A percentile compares a stretch with the other conserved stretches of the same genome.
Conservation (phyloP, 2,329 filamentous ascomycete genomes). For the Balansia obtecta region DNA sequence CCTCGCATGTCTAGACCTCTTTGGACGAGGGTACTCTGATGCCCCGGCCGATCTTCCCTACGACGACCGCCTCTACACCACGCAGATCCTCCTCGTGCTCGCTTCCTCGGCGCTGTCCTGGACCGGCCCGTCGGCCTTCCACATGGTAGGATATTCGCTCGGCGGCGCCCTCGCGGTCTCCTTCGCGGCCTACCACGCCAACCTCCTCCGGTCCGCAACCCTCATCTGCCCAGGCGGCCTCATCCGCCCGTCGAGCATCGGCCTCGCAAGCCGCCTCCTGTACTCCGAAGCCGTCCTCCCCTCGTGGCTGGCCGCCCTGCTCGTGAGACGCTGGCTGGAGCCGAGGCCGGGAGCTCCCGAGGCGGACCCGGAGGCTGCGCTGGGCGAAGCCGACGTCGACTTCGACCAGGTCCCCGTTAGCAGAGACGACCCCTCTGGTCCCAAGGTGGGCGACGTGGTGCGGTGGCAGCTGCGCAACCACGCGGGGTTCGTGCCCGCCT, state of each 20-base stretch:
- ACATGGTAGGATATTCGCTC: conserved; percentile 67
- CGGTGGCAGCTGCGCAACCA: conserved; percentile 58
- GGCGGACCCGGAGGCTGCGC: conserved; percentile 7
- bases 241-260: conserved; percentile 49
- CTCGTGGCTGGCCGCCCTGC: conserved; percentile 37
- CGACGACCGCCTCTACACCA: conserved; percentile 57
- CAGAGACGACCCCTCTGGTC: conserved; percentile 28
- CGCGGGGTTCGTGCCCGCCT: conserved; percentile 54
- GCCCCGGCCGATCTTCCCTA: conserved; percentile 56
- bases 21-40: conserved; percentile 56
- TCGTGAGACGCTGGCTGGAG: conserved; percentile 39
- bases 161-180: conserved; percentile 67
- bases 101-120: conserved; percentile 58
- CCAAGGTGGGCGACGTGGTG: conserved; percentile 47
- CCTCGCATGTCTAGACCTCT: conserved; percentile 42
- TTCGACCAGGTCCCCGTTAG: conserved; percentile 41
- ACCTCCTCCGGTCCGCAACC: conserved; percentile 48
- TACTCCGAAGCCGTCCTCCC: conserved; percentile 51
- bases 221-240: conserved; percentile 59
- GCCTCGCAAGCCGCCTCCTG: conserved; percentile 46
- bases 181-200: conserved; percentile 59
- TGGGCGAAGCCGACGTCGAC: conserved; percentile 17
- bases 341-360: conserved; percentile 23
- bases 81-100: conserved; percentile 59
- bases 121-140: conserved; percentile 47